Base-by-base conservation (phyloP, 1,284 basidiomycete species). In the Boletellus dicymbophilus region DNA sequence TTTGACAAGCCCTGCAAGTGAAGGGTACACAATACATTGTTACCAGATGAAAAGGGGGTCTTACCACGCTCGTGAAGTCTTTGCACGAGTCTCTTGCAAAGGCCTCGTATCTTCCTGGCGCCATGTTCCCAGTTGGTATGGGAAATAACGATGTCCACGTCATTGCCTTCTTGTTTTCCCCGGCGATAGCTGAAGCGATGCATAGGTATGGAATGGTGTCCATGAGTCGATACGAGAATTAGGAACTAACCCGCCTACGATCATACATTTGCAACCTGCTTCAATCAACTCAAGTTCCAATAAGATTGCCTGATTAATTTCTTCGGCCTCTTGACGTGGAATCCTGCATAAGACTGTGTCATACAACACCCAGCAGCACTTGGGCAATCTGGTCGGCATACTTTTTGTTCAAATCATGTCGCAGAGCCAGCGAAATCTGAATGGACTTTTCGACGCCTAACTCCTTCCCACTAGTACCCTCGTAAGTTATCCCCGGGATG, bases 111-210 rank as follows among this genome's bases (percentile, higher is more conserved):
- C 33, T 75, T 72, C 8, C 70, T 67, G 8, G 65, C 62, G 31
- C 74, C 76, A 7, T 58, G 64, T 39, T 66, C 55, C 46, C 70
- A 59, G 52, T 84, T 74, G 1, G 77, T 72, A 62, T 90, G 87
- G 21, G 84, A 87, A 58, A 91, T 84, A 6, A 93, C 77, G 48
- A 93, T 85, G 59, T 93, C 90, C 22, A 90, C 81, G 60, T 93
- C 90, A 55, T 85, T 89, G 61, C 84, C 87, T 48, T 79, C 67
- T 0, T 63, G 60, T 63, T 93, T 93, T 6, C 90, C 90, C 48
- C 91, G 72, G 36, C 91, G 78, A 65, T 90, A 89, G 4, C 90
- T 90, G 37, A 39, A 20, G 36, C 12, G 20, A 39, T 25, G 20
- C 30, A 16, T 37, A 9, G 26, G 48, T 7, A 39, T 33, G n/a